Percentiles rank a stretch among this genome's conserved stretches.
Conservation (phyloP, 2,329 filamentous ascomycete genomes). For the Pestalotiopsis sp. region DNA sequence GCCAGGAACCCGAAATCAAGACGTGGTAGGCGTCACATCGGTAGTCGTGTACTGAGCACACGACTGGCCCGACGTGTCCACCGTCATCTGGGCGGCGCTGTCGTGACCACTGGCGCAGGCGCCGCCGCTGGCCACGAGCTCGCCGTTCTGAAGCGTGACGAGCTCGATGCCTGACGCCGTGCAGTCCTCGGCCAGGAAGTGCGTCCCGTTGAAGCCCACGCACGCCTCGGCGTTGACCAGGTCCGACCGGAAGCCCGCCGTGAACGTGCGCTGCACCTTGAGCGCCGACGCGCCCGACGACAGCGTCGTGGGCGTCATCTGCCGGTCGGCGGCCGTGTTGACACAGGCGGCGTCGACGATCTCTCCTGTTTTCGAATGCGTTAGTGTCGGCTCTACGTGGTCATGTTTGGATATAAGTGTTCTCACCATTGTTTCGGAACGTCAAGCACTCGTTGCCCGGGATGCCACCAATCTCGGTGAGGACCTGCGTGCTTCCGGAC, state of each 20-base stretch:
- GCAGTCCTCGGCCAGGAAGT: conserved; percentile 38
- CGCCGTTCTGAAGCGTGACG: conserved; percentile 27
- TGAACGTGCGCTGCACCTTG: conserved; percentile 37
- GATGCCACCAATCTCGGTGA: conserved; percentile 37
- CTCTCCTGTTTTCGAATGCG: conserved; percentile 27
- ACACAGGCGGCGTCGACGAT: conserved; percentile 42
- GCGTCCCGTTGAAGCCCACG: conserved; percentile 39
- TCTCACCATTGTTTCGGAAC: conserved; percentile 40
- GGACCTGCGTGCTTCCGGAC: conserved; percentile 22
- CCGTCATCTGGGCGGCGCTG: conserved; percentile 29
- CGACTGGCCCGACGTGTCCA: conserved; percentile 24
- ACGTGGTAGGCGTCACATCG: conserved; percentile 19
- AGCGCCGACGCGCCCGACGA: conserved; percentile 30
- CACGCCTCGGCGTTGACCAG: conserved; percentile 37
- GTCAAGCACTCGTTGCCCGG: conserved; percentile 38
- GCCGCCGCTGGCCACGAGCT: conserved; percentile 28
- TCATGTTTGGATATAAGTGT: not conserved
- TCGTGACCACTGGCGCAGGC: conserved; percentile 37
- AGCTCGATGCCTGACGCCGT: conserved; percentile 20
- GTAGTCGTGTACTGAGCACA: conserved; percentile 34
- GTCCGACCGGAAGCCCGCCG: conserved; percentile 37
- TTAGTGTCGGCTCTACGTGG: not conserved
- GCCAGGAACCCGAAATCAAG: not conserved
- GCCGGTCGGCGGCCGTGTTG: conserved; percentile 36
- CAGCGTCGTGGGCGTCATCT: conserved; percentile 36